Conservation (phyloP, 805 yeast species). For the Ogataea ramenticola region DNA sequence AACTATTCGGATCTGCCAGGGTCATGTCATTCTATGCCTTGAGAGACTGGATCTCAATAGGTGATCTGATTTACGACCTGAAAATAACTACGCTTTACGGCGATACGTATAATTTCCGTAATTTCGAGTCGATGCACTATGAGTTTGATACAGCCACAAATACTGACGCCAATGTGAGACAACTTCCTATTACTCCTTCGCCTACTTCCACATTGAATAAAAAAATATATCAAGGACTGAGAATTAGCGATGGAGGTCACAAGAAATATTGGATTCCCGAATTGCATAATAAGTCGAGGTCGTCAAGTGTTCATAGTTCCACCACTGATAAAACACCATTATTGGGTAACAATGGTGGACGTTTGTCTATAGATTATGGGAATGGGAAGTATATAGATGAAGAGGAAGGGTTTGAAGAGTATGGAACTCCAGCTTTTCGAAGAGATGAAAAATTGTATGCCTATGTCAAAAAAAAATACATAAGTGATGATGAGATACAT, state of each 20-base stretch:
- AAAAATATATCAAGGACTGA: constrained; percentile 72
- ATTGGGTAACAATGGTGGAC: background rate
- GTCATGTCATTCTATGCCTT: constrained; percentile 56
- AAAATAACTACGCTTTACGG: constrained; percentile 60
- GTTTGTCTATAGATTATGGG: background rate
- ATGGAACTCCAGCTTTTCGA: background rate
- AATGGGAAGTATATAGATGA: background rate
- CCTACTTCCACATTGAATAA: constrained; percentile 37
- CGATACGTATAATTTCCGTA: constrained; percentile 68
- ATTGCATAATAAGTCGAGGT: background rate
- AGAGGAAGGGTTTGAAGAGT: background rate
- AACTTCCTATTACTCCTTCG: constrained; percentile 5
- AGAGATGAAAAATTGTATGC: constrained; percentile 28
- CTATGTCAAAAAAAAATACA: constrained; percentile 26
- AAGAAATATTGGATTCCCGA: constrained; percentile 71
- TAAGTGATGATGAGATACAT: constrained; percentile 30
- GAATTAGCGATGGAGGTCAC: constrained; percentile 74
- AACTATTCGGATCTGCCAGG: constrained; percentile 64
- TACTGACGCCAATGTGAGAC: no score
- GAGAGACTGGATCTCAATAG: constrained; percentile 66
- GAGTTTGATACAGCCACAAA: background rate
- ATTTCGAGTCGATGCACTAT: constrained; percentile 69
- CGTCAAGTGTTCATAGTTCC: background rate
- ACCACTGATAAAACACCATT: constrained; percentile 1
- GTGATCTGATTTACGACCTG: constrained; percentile 78